Evolutionary conservation across 306 rosid genomes (phyloP).

Genomic region (Fragaria nilgerrensis): DNA sequence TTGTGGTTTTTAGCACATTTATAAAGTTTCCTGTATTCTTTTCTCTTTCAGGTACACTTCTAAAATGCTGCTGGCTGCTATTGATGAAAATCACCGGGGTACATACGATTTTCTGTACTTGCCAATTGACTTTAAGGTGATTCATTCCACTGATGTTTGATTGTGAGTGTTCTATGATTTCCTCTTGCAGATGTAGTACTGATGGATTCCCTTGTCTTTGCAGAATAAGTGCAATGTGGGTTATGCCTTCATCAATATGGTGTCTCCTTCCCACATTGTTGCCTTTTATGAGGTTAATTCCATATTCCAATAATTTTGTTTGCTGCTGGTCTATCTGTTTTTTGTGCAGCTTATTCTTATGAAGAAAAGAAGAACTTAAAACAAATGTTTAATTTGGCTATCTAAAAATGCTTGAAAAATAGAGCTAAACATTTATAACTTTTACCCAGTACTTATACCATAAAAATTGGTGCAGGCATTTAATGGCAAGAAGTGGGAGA

Average conservation of each 20-base stretch:
- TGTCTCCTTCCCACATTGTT: slow-evolving; percentile 76
- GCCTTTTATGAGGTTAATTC: slow-evolving; percentile 71
- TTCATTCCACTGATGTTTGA: slow-evolving; percentile 19
- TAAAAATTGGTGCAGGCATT: slow-evolving; percentile 59
- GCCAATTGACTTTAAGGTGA: slow-evolving; percentile 90
- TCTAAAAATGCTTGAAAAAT: not conserved
- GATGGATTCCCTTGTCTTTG: slow-evolving; percentile 29
- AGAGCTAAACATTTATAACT: not conserved
- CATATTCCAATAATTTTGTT: not conserved
- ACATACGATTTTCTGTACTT: slow-evolving; percentile 84
- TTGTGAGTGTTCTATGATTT: slow-evolving; percentile 6
- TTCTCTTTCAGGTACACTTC: slow-evolving; percentile 72
- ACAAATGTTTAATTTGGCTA: not conserved
- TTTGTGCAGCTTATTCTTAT: not conserved
- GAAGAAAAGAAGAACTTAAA: not conserved
- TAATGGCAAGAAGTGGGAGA: slow-evolving; percentile 94
- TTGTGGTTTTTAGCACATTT: slow-evolving; percentile 19
- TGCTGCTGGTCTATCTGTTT: slow-evolving; percentile 2
- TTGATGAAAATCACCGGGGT: slow-evolving; percentile 83
- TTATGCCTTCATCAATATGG: slow-evolving; percentile 96
- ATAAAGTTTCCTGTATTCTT: slow-evolving; percentile 17
- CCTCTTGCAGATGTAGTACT: slow-evolving; percentile 15
- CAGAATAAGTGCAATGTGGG: slow-evolving; percentile 99
- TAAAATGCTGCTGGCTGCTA: slow-evolving; percentile 85
- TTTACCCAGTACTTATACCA: not conserved